Conservation (phyloP, 108 stramenopile species). For the Pseudonitzschia multiseries region DNA sequence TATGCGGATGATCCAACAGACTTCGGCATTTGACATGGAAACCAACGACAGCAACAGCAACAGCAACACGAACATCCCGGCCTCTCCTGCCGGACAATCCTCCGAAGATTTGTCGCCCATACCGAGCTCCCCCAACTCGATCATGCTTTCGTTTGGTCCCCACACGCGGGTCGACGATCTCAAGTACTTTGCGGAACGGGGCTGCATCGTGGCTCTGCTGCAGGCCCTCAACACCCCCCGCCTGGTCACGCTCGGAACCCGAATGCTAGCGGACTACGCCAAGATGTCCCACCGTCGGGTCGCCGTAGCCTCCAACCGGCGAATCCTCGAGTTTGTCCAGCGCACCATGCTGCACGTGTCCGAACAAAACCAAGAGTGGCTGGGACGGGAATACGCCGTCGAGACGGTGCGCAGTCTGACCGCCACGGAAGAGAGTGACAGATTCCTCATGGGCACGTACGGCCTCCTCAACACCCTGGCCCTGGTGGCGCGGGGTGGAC, state of each 20-base stretch:
- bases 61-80: conserved; percentile 13
- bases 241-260: conserved; percentile 73
- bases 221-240: conserved; percentile 75
- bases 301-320: conserved; percentile 77
- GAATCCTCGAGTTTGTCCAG: conserved; percentile 80
- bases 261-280: conserved; percentile 90
- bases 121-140: conserved; percentile 59
- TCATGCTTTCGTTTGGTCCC: conserved; percentile 68
- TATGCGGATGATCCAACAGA: conserved; percentile 45
- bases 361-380: conserved; percentile 55
- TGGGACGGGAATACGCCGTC: conserved; percentile 86
- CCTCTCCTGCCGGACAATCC: conserved; percentile 19
- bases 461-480: conserved; percentile 78
- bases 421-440: conserved; percentile 87
- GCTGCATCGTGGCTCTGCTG: conserved; percentile 78
- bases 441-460: conserved; percentile 71
- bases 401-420: conserved; percentile 87
- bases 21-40: conserved; percentile 57
- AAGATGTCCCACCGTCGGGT: conserved; percentile 85
- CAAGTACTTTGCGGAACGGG: conserved; percentile 85
- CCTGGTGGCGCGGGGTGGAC: conserved; percentile 80
- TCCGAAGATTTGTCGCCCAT: conserved; percentile 23
- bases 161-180: conserved; percentile 79
- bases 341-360: conserved; percentile 65
- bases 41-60: background rate